Base-by-base conservation (phyloP, 176 grass and related monocot species). In the barley (Hordeum vulgare) region DNA sequence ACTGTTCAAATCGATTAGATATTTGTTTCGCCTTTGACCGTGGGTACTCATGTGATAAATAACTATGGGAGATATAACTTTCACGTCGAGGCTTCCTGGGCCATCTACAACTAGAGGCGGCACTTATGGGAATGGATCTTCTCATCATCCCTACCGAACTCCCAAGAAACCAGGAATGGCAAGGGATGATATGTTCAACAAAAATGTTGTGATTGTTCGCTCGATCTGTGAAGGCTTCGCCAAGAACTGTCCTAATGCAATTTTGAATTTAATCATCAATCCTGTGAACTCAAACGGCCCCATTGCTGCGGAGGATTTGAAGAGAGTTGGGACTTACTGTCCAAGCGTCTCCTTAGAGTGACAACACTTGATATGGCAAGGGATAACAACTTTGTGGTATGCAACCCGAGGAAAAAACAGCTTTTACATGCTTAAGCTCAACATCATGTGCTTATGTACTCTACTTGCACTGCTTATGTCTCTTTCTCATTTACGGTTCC, bases 161-260 rank as follows among this genome's bases (percentile, higher is more conserved):
- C 56, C 96, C 93, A 44, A 93, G 93, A 81, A 95, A 84, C 96
- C 96, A n/a, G 92, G 96, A 85, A 98, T 98, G 96, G 95, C 96
- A 54, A 92, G 96, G 77, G 96, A 98, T 72, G 96, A 98, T 89
- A 76, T 98, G 17, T 98, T 98, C 85, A 95, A 98, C 76, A 98
- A 90, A 81, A 98, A 95, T 75, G 96, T 93, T n/a, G n/a, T 91
- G 58, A 98, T 95, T 47, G 96, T 98, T 51, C 87, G 85, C 45
- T 83, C 85, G 0, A 87, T 98, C 39, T 95, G 89, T 80, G 89
- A 98, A 66, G 96, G 91, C 5, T 81, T 98, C 82, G 84, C 87
- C 69, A 91, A 89, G 54, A 92, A 89, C n/a, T 95, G 90, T 29
- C 96, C 96, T 15, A 57, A 86, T 81, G 90, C 96, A 47, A 84